A percentile compares a stretch with the other conserved stretches of the same genome.
Conservation (phyloP, 2,329 filamentous ascomycete species). For the Trichoderma oligosporum region DNA sequence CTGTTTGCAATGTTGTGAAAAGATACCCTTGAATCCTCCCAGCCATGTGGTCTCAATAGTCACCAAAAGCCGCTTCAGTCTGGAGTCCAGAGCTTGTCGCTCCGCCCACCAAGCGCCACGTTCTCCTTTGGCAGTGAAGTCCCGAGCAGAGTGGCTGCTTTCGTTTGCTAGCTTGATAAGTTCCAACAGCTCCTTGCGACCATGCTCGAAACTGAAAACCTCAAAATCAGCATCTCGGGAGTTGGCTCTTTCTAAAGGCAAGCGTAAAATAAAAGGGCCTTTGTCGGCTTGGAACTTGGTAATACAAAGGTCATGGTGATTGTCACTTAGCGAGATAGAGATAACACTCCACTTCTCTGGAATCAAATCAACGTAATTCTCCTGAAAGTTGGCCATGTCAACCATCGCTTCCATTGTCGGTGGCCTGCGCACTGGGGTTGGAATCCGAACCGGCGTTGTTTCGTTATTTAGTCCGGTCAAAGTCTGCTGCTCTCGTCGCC, state of each 20-base stretch:
- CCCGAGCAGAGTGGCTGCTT: slow-evolving; percentile 69
- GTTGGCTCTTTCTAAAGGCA: slow-evolving; percentile 79
- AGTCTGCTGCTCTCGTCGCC: slow-evolving; percentile 60
- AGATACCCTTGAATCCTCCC: slow-evolving; percentile 91
- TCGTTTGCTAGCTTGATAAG: slow-evolving; percentile 80
- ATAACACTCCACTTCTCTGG: slow-evolving; percentile 80
- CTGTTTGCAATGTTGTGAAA: slow-evolving; percentile 67
- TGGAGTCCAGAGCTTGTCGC: slow-evolving; percentile 72
- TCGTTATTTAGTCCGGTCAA: slow-evolving; percentile 39
- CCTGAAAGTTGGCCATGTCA: slow-evolving; percentile 65
- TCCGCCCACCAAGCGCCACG: slow-evolving; percentile 88
- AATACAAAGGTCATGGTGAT: slow-evolving; percentile 78
- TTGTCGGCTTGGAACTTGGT: slow-evolving; percentile 75
- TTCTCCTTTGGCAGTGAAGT: slow-evolving; percentile 69
- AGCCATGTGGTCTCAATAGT: slow-evolving; percentile 94
- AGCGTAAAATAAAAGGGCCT: slow-evolving; percentile 77
- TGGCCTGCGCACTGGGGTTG: slow-evolving; percentile 31
- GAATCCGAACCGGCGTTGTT: slow-evolving; percentile 26
- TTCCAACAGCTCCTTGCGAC: slow-evolving; percentile 72
- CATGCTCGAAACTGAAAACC: slow-evolving; percentile 78
- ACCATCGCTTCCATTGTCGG: slow-evolving; percentile 45
- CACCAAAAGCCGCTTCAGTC: slow-evolving; percentile 71
- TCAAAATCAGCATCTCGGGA: slow-evolving; percentile 74
- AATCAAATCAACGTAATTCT: slow-evolving; percentile 79
- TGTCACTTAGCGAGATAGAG: slow-evolving; percentile 79